Evolutionary conservation across 371 early-diverging fungal species (phyloP).

Genomic region (Circinella minor): DNA sequence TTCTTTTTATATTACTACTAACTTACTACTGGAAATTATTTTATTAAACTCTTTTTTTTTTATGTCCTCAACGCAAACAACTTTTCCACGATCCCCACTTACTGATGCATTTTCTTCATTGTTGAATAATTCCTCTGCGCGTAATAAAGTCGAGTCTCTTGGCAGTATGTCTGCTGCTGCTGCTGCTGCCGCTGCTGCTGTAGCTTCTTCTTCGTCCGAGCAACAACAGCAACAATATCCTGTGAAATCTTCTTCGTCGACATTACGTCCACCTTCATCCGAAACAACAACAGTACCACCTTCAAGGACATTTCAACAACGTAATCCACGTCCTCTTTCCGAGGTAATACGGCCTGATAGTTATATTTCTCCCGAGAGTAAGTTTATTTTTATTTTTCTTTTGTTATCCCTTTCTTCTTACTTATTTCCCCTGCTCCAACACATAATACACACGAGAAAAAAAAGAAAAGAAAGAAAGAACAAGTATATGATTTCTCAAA

Average conservation of each 20-base stretch:
- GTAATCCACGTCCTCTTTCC: conserved; percentile 41
- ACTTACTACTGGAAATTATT: too few relatives aligned
- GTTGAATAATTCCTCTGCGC: conserved; percentile 12
- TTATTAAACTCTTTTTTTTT: too few relatives aligned
- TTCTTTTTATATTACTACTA: too few relatives aligned
- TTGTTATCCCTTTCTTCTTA: neutral
- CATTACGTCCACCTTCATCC: conserved; percentile 19
- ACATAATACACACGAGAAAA: too few relatives aligned
- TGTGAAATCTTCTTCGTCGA: conserved; percentile 15
- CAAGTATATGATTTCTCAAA: too few relatives aligned
- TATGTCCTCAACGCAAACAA: conserved; percentile 24
- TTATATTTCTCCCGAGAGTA: conserved; percentile 46
- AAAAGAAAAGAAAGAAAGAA: too few relatives aligned
- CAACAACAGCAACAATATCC: conserved; percentile 7
- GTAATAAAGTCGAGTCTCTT: conserved; percentile 11
- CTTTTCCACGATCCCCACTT: conserved; percentile 18
- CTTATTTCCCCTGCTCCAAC: neutral
- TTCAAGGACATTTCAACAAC: conserved; percentile 17
- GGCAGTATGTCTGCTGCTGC: conserved; percentile 11
- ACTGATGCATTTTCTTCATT: conserved; percentile 21
- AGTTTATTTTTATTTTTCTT: neutral
- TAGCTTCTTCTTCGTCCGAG: conserved; percentile 14
- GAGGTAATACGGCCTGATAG: conserved; percentile 44
- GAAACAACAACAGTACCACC: conserved; percentile 9
- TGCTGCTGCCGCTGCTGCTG: neutral